A percentile compares a stretch with the other conserved stretches of the same genome.
Conservation (phyloP, 805 yeast genomes). For the Candida oleophila region DNA sequence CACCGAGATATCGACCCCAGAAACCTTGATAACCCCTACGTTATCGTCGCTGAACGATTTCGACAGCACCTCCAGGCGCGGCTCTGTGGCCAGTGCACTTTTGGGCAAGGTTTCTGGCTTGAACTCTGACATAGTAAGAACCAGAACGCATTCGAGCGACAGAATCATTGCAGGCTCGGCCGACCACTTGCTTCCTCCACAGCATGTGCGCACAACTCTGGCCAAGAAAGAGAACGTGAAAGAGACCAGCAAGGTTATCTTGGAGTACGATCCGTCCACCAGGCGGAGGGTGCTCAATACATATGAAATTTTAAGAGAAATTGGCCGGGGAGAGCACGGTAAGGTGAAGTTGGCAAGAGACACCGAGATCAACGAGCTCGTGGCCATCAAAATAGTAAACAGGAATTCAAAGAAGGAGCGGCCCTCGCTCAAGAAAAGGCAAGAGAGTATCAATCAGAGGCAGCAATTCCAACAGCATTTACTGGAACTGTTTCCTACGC, state of each 20-base stretch:
- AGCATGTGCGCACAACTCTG: not conserved
- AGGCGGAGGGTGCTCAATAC: conserved; percentile 81
- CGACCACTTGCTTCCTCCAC: not conserved
- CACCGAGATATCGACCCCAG: not conserved
- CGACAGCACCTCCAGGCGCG: not conserved
- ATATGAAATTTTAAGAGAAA: conserved; percentile 81
- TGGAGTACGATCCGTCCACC: conserved; percentile 87
- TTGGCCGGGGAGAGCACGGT: conserved; percentile 99
- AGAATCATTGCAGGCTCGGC: not conserved
- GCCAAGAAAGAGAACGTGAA: conserved; percentile 47
- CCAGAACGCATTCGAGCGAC: not conserved
- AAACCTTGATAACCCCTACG: not conserved
- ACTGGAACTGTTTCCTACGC: conserved; percentile 12
- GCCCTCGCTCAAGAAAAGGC: conserved; percentile 28
- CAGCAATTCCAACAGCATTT: not conserved
- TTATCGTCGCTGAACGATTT: not conserved
- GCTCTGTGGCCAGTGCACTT: not conserved
- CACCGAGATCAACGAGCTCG: conserved; percentile 57
- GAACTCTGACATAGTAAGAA: not conserved
- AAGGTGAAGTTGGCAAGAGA: conserved; percentile 90
- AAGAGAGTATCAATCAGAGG: conserved; percentile 12
- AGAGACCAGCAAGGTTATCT: conserved; percentile 75
- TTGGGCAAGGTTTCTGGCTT: conserved; percentile 4
- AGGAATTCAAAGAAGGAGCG: conserved; percentile 48
- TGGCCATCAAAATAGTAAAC: conserved; percentile 93